phyloP scores from a whole-genome alignment of 306 rosid genomes.

The Datisca glomerata region DNA sequence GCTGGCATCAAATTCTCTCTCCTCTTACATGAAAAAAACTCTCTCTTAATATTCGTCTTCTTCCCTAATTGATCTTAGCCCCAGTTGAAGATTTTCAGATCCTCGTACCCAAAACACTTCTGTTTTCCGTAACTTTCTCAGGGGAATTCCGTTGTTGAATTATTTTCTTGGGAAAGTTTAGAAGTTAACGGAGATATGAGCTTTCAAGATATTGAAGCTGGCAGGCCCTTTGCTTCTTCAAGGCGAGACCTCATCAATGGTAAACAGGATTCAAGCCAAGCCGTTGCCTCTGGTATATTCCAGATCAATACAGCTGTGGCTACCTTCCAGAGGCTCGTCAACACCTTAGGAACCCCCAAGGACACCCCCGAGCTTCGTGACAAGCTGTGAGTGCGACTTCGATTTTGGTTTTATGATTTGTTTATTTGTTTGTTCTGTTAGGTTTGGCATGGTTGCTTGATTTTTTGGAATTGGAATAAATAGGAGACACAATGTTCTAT shows the following conservation, averaged over 20 bases:
- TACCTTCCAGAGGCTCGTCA: constrained; percentile 89
- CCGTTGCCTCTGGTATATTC: constrained; percentile 88
- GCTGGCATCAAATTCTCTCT: background rate
- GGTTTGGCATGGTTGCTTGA: no score
- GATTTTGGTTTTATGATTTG: background rate
- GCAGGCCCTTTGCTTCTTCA: constrained; percentile 45
- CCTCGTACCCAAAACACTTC: constrained; percentile 10
- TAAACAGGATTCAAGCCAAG: constrained; percentile 80
- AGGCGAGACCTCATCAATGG: constrained; percentile 54
- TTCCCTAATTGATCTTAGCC: constrained; percentile 16
- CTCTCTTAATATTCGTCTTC: no score
- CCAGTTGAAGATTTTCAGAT: constrained; percentile 13
- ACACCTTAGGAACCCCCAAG: constrained; percentile 95
- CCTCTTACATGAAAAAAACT: no score
- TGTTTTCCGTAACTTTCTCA: constrained; percentile 10
- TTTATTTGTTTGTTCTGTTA: background rate
- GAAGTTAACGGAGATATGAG: constrained; percentile 45
- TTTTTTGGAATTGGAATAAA: no score
- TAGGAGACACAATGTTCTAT: no score
- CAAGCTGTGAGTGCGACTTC: constrained; percentile 69
- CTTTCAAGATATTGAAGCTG: constrained; percentile 81
- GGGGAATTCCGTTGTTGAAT: constrained; percentile 8
- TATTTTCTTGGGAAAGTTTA: constrained; percentile 28
- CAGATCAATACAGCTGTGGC: constrained; percentile 98
- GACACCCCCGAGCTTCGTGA: constrained; percentile 94